Percentiles rank a stretch among this genome's conserved stretches.
phyloP scores from a whole-genome alignment of 192 early-diverging fungal genomes.

The Backusella tuberculispora region DNA sequence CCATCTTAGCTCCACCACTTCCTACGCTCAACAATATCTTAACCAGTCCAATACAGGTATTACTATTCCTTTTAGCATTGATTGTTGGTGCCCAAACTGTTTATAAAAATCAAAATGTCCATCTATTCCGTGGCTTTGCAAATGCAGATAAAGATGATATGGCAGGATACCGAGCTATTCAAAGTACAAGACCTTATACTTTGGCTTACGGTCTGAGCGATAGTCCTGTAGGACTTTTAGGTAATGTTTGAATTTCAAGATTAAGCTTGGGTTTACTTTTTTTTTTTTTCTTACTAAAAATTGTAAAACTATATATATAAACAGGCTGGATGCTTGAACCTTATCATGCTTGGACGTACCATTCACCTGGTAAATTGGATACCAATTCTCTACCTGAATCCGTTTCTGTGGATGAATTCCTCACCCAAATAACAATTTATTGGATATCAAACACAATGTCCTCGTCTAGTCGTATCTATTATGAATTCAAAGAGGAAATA shows the following conservation, averaged over 20 bases:
- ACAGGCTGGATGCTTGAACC: conserved; percentile 39
- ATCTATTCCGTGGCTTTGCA: not conserved
- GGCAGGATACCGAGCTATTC: conserved; percentile 32
- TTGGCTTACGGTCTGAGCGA: conserved; percentile 32
- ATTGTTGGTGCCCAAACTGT: conserved; percentile 13
- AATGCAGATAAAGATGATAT: conserved; percentile 7
- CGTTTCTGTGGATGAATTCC: conserved; percentile 34
- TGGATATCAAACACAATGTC: conserved; percentile 64
- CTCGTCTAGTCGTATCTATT: conserved; percentile 63
- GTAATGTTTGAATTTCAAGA: not conserved
- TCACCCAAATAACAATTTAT: conserved; percentile 56
- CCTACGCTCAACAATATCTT: conserved; percentile 12
- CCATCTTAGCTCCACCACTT: not conserved
- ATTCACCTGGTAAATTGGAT: conserved; percentile 9
- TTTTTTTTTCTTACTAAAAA: not conserved
- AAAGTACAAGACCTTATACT: conserved; percentile 31
- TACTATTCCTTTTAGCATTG: conserved; percentile 6
- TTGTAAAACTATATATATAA: not conserved
- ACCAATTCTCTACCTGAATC: conserved; percentile 8
- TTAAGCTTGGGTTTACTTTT: not conserved
- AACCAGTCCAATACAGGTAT: conserved; percentile 13
- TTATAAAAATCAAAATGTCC: not conserved
- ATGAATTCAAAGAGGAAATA: conserved; percentile 47
- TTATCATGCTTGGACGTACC: conserved; percentile 35
- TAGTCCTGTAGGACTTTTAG: conserved; percentile 34